Evolutionary conservation across 768 basidiomycete species (phyloP).

Genomic region (Boletus vermiculosoides): DNA sequence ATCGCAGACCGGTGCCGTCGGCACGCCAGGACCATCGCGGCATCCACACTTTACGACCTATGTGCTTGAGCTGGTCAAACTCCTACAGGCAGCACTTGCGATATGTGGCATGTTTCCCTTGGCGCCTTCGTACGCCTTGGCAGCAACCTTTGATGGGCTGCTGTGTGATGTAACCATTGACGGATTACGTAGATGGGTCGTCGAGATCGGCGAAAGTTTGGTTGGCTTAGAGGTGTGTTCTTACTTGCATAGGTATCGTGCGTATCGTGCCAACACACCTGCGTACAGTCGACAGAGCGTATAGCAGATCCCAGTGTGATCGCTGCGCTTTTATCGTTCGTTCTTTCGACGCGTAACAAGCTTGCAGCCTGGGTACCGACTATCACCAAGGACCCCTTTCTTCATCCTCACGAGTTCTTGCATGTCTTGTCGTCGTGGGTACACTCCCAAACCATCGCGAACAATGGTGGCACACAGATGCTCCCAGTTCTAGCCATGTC

Average conservation of each 20-base stretch:
- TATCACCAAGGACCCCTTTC: slow-evolving; percentile 76
- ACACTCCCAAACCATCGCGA: slow-evolving; percentile 18
- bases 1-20: slow-evolving; percentile 11
- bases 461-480: slow-evolving; percentile 16
- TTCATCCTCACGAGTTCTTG: slow-evolving; percentile 61
- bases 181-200: slow-evolving; percentile 66
- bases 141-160: slow-evolving; percentile 54
- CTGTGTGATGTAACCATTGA: slow-evolving; percentile 76
- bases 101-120: slow-evolving; percentile 67
- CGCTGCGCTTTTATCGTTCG: slow-evolving; percentile 66
- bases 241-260: slow-evolving; percentile 1
- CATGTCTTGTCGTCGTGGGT: slow-evolving; percentile 41
- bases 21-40: slow-evolving; percentile 17
- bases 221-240: slow-evolving; percentile 56
- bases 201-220: slow-evolving; percentile 60
- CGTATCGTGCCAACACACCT: not conserved
- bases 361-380: slow-evolving; percentile 49
- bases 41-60: slow-evolving; percentile 54
- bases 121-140: slow-evolving; percentile 9
- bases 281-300: slow-evolving; percentile 60
- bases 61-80: slow-evolving; percentile 73
- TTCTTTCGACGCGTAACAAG: slow-evolving; percentile 68
- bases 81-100: slow-evolving; percentile 67
- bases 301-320: slow-evolving; percentile 72
- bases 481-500: slow-evolving; percentile 34